These are phyloP conservation scores for Yamadazyma kanchanaburiensis DNA, from an alignment of 1,139 yeast species.

Conservation along the genomic window DNA sequence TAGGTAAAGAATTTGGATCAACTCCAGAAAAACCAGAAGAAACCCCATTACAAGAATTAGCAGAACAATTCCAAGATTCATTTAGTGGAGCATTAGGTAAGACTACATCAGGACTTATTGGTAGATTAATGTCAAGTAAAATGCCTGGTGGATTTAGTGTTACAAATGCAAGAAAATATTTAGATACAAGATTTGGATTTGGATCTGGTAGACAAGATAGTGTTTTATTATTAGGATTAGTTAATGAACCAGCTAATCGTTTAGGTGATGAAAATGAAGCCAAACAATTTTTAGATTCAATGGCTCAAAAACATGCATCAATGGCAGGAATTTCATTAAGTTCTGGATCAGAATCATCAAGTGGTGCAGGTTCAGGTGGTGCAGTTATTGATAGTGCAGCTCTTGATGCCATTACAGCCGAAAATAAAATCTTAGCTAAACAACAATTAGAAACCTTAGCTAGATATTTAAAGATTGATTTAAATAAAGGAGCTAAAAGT, in stretches of 20 bases:
- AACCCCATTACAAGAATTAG: constrained; percentile 91
- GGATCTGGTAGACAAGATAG: constrained; percentile 94
- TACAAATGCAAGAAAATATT: constrained; percentile 85
- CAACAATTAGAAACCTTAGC: constrained; percentile 96
- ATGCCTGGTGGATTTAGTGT: constrained; percentile 99
- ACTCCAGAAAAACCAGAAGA: constrained; percentile 99
- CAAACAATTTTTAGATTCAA: constrained; percentile 76
- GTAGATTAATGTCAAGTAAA: constrained; percentile 90
- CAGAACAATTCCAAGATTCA: constrained; percentile 90
- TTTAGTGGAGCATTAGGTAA: constrained; percentile 89
- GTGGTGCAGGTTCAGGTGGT: constrained; percentile 63
- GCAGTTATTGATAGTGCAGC: constrained; percentile 96
- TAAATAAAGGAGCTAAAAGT: constrained; percentile 86
- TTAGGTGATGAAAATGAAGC: constrained; percentile 86
- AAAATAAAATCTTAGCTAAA: constrained; percentile 82
- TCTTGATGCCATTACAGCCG: constrained; percentile 88
- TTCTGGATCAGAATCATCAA: constrained; percentile 56
- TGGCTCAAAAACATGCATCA: constrained; percentile 83
- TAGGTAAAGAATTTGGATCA: constrained; percentile 95
- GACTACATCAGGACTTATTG: constrained; percentile 82
- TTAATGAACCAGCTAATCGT: constrained; percentile 89
- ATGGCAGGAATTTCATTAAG: constrained; percentile 74
- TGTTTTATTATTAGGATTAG: constrained; percentile 74
- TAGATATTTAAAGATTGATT: constrained; percentile 87
- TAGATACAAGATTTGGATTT: constrained; percentile 88